Evolutionary conservation across 2,329 filamentous ascomycete species (phyloP), one percentile per base, ranked within the genome.

Genomic region (Curvularia lunata): DNA sequence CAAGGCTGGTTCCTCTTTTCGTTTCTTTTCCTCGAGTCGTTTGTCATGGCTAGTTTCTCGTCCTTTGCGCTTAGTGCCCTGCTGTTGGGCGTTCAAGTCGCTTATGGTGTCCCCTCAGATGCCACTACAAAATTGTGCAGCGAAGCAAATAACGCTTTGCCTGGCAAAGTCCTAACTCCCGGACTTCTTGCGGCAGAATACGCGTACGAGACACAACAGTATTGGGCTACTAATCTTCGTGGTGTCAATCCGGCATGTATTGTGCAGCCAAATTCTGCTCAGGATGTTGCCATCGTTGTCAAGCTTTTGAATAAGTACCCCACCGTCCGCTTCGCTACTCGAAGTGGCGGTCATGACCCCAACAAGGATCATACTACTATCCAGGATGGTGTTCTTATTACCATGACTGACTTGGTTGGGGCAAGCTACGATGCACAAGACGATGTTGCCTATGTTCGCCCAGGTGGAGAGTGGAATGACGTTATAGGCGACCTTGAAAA

Each of bases 401-500:
- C 73, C 6, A 70, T 74, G 63, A 68, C 69, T 46, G 68, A 77
- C 21, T 58, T 79, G 49, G 63, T 58, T 13, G 77, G 75, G 23
- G 72, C 72, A 13, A 76, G 68, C 16, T 77, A 77, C 34, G 75
- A 77, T 46, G 67, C 65, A 2, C 61, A 55, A 6, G 74, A 70
- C n/a, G 61, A 62, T 27, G 61, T 79, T 10, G 76, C 78, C 4
- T 74, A 70, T 49, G 75, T 80, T 16, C 76, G 74, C 53, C 76
- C 77, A 1, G 77, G 77, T 27, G 76, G 76, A 23, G 72, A 77
- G 56, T 79, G 76, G 76, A 76, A 77, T 51, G 73, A 78, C 56
- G 76, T 78, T 4, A 70, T 77, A 40, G 65, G 68, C 2, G 64
- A 68, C 5, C 63, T 79, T 27, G 72, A 72, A n/a, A 59, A 71